phyloP scores from a whole-genome alignment of 768 basidiomycete species.

The Calvatia gigantea region DNA sequence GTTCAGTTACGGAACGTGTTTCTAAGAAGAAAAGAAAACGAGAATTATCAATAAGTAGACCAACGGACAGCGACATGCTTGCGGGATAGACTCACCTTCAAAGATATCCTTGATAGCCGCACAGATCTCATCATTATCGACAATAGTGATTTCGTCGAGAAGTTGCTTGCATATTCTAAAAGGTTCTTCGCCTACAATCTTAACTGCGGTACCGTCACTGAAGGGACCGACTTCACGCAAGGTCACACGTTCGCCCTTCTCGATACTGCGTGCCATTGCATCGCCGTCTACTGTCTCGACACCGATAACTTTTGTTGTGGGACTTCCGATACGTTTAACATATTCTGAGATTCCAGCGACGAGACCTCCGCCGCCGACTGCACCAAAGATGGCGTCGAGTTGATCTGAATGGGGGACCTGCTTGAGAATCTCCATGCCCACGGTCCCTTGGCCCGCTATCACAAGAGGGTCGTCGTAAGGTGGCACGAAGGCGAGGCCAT shows the following conservation, averaged over 20 bases:
- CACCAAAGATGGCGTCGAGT: conserved; percentile 82
- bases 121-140: conserved; percentile 94
- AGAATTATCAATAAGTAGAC: neutral
- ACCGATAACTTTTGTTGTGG: conserved; percentile 77
- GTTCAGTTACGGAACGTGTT: conserved; percentile 94
- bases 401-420: conserved; percentile 74
- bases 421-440: conserved; percentile 92
- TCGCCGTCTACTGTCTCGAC: conserved; percentile 96
- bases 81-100: conserved; percentile 58
- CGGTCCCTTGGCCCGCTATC: conserved; percentile 95
- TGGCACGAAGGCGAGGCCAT: conserved; percentile 87
- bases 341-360: conserved; percentile 90
- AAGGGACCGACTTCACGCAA: conserved; percentile 93
- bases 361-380: conserved; percentile 94
- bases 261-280: conserved; percentile 84
- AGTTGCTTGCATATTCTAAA: conserved; percentile 88
- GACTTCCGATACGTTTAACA: conserved; percentile 87
- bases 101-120: conserved; percentile 99
- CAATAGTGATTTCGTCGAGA: conserved; percentile 79
- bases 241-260: conserved; percentile 76
- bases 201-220: conserved; percentile 96
- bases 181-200: conserved; percentile 91
- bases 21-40: conserved; percentile 43
- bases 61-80: neutral
- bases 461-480: conserved; percentile 97